Conservation (phyloP, 2,329 filamentous ascomycete genomes). For the Karstenula rhodostoma region DNA sequence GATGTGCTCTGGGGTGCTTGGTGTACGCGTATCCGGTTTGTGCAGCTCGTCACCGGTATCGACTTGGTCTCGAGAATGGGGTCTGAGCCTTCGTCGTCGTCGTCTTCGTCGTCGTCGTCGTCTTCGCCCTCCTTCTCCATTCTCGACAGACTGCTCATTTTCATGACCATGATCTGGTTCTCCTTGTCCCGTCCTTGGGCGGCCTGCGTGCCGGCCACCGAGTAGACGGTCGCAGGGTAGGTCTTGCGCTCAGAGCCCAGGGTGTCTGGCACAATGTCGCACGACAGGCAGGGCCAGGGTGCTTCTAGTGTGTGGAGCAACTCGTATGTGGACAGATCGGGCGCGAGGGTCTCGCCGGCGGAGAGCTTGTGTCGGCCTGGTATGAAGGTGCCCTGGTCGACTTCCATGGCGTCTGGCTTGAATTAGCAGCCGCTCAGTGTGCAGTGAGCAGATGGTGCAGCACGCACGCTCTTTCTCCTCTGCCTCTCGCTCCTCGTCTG, state of each 20-base stretch:
- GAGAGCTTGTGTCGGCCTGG: constrained; percentile 92
- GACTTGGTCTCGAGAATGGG: constrained; percentile 92
- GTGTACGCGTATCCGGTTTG: constrained; percentile 90
- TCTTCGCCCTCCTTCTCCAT: constrained; percentile 81
- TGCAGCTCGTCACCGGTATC: constrained; percentile 85
- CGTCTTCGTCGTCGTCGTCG: constrained; percentile 72
- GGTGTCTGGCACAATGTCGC: constrained; percentile 86
- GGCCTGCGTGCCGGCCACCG: constrained; percentile 93
- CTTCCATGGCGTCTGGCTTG: constrained; percentile 77
- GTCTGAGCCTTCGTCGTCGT: constrained; percentile 75
- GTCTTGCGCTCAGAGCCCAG: constrained; percentile 88
- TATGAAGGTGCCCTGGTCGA: constrained; percentile 95
- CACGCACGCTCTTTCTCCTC: constrained; percentile 76
- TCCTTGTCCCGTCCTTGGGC: constrained; percentile 77
- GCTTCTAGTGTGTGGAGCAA: constrained; percentile 96
- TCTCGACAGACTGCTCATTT: constrained; percentile 88
- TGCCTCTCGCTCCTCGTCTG: constrained; percentile 89
- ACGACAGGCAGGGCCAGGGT: constrained; percentile 96
- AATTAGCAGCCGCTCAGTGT: constrained; percentile 9
- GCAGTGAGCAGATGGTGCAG: not conserved
- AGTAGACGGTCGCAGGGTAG: constrained; percentile 96
- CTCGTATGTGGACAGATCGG: constrained; percentile 93
- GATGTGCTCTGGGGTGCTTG: constrained; percentile 77
- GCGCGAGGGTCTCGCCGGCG: constrained; percentile 87
- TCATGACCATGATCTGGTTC: constrained; percentile 95